These are phyloP conservation scores for Chrysoporthe deuterocubensis DNA, from an alignment of 2,329 filamentous ascomycete genomes.

Conservation along the genomic window DNA sequence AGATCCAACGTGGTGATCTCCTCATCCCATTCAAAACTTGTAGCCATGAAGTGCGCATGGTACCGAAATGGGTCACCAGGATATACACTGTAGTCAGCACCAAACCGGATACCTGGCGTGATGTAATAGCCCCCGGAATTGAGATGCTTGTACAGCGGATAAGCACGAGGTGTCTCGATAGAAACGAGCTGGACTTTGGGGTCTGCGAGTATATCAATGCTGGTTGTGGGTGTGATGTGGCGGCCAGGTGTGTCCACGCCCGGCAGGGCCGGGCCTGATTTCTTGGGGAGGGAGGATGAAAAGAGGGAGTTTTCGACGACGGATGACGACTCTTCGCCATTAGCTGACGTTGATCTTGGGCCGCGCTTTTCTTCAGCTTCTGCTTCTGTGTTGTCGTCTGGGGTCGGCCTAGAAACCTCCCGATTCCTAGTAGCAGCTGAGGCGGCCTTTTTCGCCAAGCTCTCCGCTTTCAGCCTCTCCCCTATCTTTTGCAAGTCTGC, in stretches of 20 bases:
- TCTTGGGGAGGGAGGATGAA: background rate
- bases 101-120: slow-evolving; percentile 90
- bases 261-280: background rate
- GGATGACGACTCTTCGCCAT: slow-evolving; percentile 4
- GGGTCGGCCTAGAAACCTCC: background rate
- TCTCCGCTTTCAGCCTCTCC: slow-evolving; percentile 22
- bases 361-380: slow-evolving; percentile 6
- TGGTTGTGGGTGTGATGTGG: slow-evolving; percentile 49
- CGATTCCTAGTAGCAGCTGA: background rate
- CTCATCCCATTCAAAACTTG: slow-evolving; percentile 85
- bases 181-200: slow-evolving; percentile 21
- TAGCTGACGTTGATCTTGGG: background rate
- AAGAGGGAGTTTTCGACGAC: slow-evolving; percentile 13
- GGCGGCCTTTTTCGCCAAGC: slow-evolving; percentile 11
- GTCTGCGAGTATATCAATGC: slow-evolving; percentile 37
- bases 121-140: slow-evolving; percentile 82
- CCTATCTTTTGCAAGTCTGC: slow-evolving; percentile 38
- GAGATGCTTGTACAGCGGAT: slow-evolving; percentile 79
- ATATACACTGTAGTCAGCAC: slow-evolving; percentile 92
- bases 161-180: slow-evolving; percentile 53
- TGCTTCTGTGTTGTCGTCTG: background rate
- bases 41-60: slow-evolving; percentile 91
- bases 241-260: slow-evolving; percentile 38
- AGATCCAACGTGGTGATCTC: slow-evolving; percentile 84
- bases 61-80: slow-evolving; percentile 93